Evolutionary conservation across 805 yeast species (phyloP), one percentile per base, ranked within the genome.

Genomic region (Komagataella populi): DNA sequence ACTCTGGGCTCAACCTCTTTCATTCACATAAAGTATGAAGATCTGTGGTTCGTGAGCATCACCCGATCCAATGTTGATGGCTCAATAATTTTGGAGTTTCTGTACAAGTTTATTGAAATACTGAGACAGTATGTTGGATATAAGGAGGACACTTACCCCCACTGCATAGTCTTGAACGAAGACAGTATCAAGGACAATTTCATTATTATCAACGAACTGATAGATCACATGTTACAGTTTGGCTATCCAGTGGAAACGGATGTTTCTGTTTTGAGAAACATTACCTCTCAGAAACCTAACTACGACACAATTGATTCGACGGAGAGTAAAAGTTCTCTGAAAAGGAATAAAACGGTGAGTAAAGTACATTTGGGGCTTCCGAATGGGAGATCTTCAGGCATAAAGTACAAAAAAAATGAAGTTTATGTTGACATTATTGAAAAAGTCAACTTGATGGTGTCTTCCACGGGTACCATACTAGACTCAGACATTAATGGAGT

Each of bases 1-100:
- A 93, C 98, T 0, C 68, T 93, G 47, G 98, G 98, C 1, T 87
- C 96, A 0, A 93, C 98, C 0, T 84, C 96, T 0, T 93, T 91
- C 62, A 74, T 88, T 51, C 90, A 88, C 60, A 81, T 87, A 48
- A 78, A 78, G 56, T 70, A 75, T 24, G 73, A 72, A 12, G 70
- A 74, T 49, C 58, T 91, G 14, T 93, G 95, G 84, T 59, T 88
- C 6, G 95, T 90, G 8, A 95, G 90, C 0, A 89, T 90, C n/a
- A 80, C 95, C 1, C 76, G 97, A 55, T 83, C 88, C 46, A 93
- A 91, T 62, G 87, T 83, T 44, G 96, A 91, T 62, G 89, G 90
- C 39, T 78, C 89, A 1, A 64, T 80, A 3, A 77, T 90, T 1
- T 78, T 89, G 61, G 97, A 91, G 68, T 87, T 84, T 59, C 67